A percentile compares a stretch with the other conserved stretches of the same genome.
These are phyloP conservation scores for Pseudocercospora fijiensis DNA, from an alignment of 2,329 filamentous ascomycete species.

Conservation along the genomic window DNA sequence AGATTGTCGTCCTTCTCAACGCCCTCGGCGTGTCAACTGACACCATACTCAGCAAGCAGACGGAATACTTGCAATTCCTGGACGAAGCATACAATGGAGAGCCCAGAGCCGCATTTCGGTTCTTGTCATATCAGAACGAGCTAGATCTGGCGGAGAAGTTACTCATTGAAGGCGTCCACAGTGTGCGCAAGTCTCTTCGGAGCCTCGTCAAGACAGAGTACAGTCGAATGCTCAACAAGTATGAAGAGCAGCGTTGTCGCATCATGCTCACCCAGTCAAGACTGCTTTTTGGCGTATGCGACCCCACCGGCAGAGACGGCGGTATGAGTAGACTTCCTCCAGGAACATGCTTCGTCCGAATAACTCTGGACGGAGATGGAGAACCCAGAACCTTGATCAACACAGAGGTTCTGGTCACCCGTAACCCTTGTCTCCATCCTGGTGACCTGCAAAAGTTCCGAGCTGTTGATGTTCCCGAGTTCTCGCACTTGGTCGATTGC, in stretches of 20 bases:
- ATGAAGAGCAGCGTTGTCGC: constrained; percentile 10
- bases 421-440: constrained; percentile 3
- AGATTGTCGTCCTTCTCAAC: constrained; percentile 11
- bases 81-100: not conserved
- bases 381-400: constrained; percentile 3
- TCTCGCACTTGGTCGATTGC: constrained; percentile 8
- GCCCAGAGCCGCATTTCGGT: not conserved
- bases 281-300: constrained; percentile 9
- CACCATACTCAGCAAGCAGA: constrained; percentile 1
- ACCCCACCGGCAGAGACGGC: not conserved
- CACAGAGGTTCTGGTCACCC: constrained; percentile 10
- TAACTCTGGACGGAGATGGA: constrained; percentile 2
- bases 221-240: constrained; percentile 10
- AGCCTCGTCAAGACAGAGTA: constrained; percentile 6
- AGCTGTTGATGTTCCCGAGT: constrained; percentile 4
- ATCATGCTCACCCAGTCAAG: constrained; percentile 10
- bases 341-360: constrained; percentile 10
- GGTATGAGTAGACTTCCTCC: not conserved
- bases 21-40: constrained; percentile 7
- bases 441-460: constrained; percentile 10
- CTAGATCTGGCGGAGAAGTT: constrained; percentile 4
- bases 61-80: not conserved
- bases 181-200: not conserved
- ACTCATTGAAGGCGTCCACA: not conserved
- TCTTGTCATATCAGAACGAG: constrained; percentile 9